Evolutionary conservation across 2,329 filamentous ascomycete species (phyloP), one percentile per base, ranked within the genome.

Genomic region (Paraconiothyrium brasiliense): DNA sequence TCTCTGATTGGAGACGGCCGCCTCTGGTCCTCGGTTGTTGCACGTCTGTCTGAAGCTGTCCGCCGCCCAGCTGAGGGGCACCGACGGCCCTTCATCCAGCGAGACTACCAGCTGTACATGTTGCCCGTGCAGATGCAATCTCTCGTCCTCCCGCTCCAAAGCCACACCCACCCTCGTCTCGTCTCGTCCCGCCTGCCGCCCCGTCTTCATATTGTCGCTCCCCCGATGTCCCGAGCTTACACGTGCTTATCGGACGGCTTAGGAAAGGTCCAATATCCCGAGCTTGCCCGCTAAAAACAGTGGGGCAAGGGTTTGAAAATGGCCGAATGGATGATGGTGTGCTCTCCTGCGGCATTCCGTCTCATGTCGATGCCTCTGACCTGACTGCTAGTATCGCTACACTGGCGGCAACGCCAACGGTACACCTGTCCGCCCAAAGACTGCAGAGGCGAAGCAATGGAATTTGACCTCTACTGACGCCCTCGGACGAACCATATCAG

Each of bases 241-340:
- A 71, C 75, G 72, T 76, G 74, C 74, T 75, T 73, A 71, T 72
- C 71, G 67, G 61, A 71, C 69, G 61, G 64, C 66, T 66, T 73
- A 60, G 69, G 72, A 68, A 71, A 69, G 66, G 67, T 57, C 60
- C 66, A 76, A 73, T 74, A 75, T 76, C 69, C 66, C 70, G 43
- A 47, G 63, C 64, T 30, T 65, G 69, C 32, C 70, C 75, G 73
- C 75, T 77, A 76, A 72, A 66, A 64, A 72, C 69, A 74, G 75
- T 76, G 75, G 75, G 75, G 74, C 75, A 62, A 67, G 71, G 71
- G 67, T 68, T 58, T 64, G 68, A 70, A 64, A 56, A 77, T 75
- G 74, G 71, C 74, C 54, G 76, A 78, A 63, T 78, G 76, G 76
- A 68, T 75, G 67, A 70, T 78, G 71, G 76, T 76, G 63, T 54